Base-by-base conservation (phyloP, 139 green algal species). In the Chlorella vulgaris region DNA sequence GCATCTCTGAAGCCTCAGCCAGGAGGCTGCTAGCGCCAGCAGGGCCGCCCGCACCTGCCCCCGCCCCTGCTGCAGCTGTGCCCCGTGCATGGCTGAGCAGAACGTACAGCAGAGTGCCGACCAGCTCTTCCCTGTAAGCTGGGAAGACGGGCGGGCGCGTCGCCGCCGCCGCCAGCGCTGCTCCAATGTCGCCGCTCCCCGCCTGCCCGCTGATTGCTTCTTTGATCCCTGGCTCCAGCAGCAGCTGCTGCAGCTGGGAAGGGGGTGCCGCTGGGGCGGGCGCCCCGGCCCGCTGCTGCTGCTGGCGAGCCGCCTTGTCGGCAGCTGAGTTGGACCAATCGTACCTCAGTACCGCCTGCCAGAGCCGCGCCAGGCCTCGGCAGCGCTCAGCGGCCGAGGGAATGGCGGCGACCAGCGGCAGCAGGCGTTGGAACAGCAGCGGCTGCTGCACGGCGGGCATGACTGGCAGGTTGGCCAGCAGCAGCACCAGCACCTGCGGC, bases 121-220 rank as follows among this genome's bases (percentile, higher is more conserved):
- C 84, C 33, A 91, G 67, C 85, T 91, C 88, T 36, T 91, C 88
- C 2, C 87, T 74, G 62, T 88, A 90, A 38, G 74, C 80, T 21
- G 85, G 80, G 51, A 85, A 83, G 29, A 76, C 58, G 36, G 53
- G 43, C 4, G 62, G 39, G 53, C 69, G 40, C n/a, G 33, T 33
- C 63, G 39, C 10, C 38, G 8, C 47, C 69, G 74, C 74, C 10
- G 74, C 36, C n/a, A 69, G 40, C 36, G 60, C 60, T 7, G 74
- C 55, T 21, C 36, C 53, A 7, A 60, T 10, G 74, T 69, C 47
- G 63, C 71, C 33, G 31, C 69, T 80, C 61, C 63, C 71, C 38
- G 47, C 4, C 24, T 28, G 3, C 15, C 80, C 80, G 0, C 43
- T 69, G 18, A 85, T 42, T 4, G 40, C 36, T 36, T 86, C 81